Evolutionary conservation across 2,329 filamentous ascomycete species (phyloP).

Genomic region (Scytalidium sp.): DNA sequence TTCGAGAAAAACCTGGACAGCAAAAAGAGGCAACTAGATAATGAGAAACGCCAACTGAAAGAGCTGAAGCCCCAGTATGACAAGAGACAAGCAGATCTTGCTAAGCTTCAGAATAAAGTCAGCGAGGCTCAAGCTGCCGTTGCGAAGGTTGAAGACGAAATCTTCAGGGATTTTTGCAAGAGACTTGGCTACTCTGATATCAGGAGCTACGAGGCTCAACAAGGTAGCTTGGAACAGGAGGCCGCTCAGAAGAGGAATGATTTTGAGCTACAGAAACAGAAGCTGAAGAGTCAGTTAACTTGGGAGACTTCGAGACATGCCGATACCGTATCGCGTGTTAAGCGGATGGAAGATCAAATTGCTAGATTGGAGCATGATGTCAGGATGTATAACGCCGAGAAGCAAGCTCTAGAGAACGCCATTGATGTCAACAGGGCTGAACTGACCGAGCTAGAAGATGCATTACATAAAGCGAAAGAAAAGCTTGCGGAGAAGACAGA

Average conservation of each 20-base stretch:
- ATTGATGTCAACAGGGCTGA: slow-evolving; percentile 73
- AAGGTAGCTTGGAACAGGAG: slow-evolving; percentile 89
- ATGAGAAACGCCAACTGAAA: slow-evolving; percentile 68
- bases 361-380: slow-evolving; percentile 68
- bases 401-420: slow-evolving; percentile 69
- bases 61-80: slow-evolving; percentile 77
- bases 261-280: slow-evolving; percentile 80
- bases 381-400: slow-evolving; percentile 66
- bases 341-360: slow-evolving; percentile 63
- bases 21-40: slow-evolving; percentile 78
- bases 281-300: slow-evolving; percentile 59
- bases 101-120: slow-evolving; percentile 56
- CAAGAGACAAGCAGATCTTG: slow-evolving; percentile 67
- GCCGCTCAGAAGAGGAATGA: slow-evolving; percentile 81
- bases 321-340: slow-evolving; percentile 66
- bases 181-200: slow-evolving; percentile 86
- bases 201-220: slow-evolving; percentile 88
- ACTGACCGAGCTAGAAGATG: slow-evolving; percentile 71
- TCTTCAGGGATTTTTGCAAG: slow-evolving; percentile 83
- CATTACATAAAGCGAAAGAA: slow-evolving; percentile 65
- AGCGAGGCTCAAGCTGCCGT: slow-evolving; percentile 61
- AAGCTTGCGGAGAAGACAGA: slow-evolving; percentile 68
- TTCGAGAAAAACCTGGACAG: slow-evolving; percentile 81
- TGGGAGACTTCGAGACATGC: slow-evolving; percentile 53
- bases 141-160: slow-evolving; percentile 78